Evolutionary conservation across 2,329 filamentous ascomycete species (phyloP), one percentile per base, ranked within the genome.

Genomic region (Cladosporium phlei): DNA sequence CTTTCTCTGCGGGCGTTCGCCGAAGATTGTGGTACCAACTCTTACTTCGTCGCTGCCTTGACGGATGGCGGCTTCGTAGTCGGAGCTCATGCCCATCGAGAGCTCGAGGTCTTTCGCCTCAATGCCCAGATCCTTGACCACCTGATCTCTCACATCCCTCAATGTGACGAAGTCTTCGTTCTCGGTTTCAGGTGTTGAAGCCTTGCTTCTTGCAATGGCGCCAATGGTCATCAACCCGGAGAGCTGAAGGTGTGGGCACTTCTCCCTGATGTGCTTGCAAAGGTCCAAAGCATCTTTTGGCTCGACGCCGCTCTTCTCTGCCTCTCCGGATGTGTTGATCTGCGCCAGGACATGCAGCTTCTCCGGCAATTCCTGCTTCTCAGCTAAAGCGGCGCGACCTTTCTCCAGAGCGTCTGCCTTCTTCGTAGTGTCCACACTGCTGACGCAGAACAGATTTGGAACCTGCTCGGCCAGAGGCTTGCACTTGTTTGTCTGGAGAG

Each of bases 51-150:
- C 77, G 69, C 90, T 96, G 0, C 93, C 93, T 72, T 88, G 72
- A 10, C 68, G 69, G 60, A 97, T 83, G 0, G 93, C 93, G 6
- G 84, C 86, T 71, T 95, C 90, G 66, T 91, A 98, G 67, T 98
- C 93, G 61, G 88, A 82, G 64, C 89, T 96, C 93, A 98, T 98
- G 5, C 91, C 91, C 91, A 98, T 98, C 68, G 90, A 96, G 68
- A 97, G 67, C 72, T 96, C 89, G 58, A 96, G 64, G 51, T 76
- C 75, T n/a, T 71, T 68, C 12, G 73, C 64, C 12, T 71, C 63
- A 30, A 80, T 56, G 0, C 73, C 79, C 42, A 90, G 60, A 55
- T 82, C 83, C 60, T 69, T 61, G 2, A 75, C 78, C 2, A 96
- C 80, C 11, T 79, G 66, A 64, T 94, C 86, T 47, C 87, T 74